Evolutionary conservation across 805 yeast species (phyloP), one percentile per base, ranked within the genome.

Genomic region (Zygosaccharomyces pseudorouxii): DNA sequence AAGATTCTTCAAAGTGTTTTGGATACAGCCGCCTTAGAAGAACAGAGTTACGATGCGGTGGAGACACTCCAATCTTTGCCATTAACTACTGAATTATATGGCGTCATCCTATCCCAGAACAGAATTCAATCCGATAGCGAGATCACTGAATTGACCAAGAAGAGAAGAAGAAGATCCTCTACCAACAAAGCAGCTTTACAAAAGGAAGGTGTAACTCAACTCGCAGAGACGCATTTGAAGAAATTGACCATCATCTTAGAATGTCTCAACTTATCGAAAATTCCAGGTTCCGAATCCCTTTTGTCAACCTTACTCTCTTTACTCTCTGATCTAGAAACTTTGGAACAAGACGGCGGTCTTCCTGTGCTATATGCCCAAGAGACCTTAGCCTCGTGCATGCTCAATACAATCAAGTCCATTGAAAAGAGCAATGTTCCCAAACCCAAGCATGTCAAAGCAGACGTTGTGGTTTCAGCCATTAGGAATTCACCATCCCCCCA

Each of bases 321-420:
- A 31, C 70, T 86, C 44, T 79, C 87, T 45, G 93, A 86, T 63
- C 71, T 86, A 55, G 93, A 86, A 63, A 82, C 95, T 25, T 74
- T 93, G 42, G 96, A 95, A 38, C 82, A 81, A 54, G 98, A 90
- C 63, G 96, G 96, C 36, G 88, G 89, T 49, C 72, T 93, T 53
- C 96, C 99, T 3, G 92, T 92, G 4, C 73, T 87, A 39, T 92
- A 90, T 58, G 84, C 95, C 1, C 96, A 93, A 69, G 97, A 93
- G 65, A 81, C 92, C 0, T 71, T 93, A 51, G 93, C 97, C 2
- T 79, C 86, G 38, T 87, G 96, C 65, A 84, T 93, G 86, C 75
- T 82, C 42, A 78, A 80, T 54, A 75, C 84, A 19, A 82, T 90
- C 23, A 73, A 77, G 39, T 70, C 74, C 5, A 69, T 87, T 70